A percentile compares a stretch with the other conserved stretches of the same genome.
phyloP scores from a whole-genome alignment of 306 rosid genomes.

The Malus asiatica region DNA sequence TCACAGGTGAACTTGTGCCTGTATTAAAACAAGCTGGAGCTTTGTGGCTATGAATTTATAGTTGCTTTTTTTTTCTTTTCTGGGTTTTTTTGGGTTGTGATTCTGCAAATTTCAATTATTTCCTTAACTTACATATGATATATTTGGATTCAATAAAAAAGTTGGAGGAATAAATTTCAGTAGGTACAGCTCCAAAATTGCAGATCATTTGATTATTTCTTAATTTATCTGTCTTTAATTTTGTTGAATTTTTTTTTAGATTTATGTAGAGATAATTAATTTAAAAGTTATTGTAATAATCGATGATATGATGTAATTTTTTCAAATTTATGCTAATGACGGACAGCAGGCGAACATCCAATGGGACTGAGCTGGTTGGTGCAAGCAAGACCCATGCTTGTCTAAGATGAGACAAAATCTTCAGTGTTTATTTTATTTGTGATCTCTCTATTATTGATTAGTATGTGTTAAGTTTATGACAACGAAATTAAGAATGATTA shows the following conservation, averaged over 20 bases:
- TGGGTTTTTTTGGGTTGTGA: background rate
- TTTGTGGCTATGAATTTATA: conserved; percentile 66
- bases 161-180: background rate
- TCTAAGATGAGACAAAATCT: background rate
- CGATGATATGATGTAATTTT: background rate
- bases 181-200: background rate
- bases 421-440: too few relatives aligned
- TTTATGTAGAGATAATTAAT: background rate
- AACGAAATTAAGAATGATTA: too few relatives aligned
- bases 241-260: background rate
- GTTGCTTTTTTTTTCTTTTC: background rate
- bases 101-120: background rate
- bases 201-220: background rate
- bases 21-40: conserved; percentile 85
- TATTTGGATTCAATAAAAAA: background rate
- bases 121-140: background rate
- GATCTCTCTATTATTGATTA: too few relatives aligned
- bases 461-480: too few relatives aligned
- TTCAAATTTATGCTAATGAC: background rate
- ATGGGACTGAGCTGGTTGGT: background rate
- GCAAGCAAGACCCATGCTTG: background rate
- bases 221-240: background rate
- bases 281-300: background rate
- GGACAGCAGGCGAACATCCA: background rate
- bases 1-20: conserved; percentile 85